Base-by-base conservation (phyloP, 2,329 filamentous ascomycete genomes). In the Ophiostoma sp. region DNA sequence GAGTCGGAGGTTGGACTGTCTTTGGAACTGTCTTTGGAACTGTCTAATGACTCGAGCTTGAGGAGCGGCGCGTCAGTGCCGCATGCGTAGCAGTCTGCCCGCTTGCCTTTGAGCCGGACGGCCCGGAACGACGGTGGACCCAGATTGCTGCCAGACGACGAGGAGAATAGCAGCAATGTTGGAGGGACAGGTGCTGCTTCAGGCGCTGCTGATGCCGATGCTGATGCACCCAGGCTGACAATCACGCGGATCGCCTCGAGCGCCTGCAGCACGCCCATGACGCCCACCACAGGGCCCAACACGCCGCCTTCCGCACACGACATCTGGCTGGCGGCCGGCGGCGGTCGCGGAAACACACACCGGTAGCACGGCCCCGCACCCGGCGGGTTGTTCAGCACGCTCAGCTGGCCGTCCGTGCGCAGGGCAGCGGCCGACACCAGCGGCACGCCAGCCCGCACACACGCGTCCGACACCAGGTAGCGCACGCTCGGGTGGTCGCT, bases 271-370 rank as follows among this genome's bases (percentile, higher is more conserved):
- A 97, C 89, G 8, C 95, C 95, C 92, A 99, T 97, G 0, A 89
- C 85, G 0, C 95, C 95, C 0, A 99, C 95, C 0, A 97, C 93
- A 0, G 95, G 94, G 0, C 95, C 95, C 1, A 99, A 76, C 10
- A 99, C 93, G 0, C 95, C 95, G 11, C 94, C 94, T 77, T 99
- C 95, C 57, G 94, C 93, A 76, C 95, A 99, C 72, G 90, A 93
- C 1, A 92, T 84, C 0, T 97, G 90, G 70, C 87, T 93, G 60
- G 91, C 91, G 0, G 92, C 87, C 0, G 94, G 93, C 0, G 95
- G 94, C 0, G 95, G 94, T 52, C 86, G 90, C 0, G 93, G 94
- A 75, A 97, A 99, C 15, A 98, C 86, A 77, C 95, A 99, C 60
- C 95, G 86, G 79, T 99, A 99, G 79, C 95, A 99, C 0, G 94